Base-by-base conservation (phyloP, 1,139 yeast species). In the Candida tropicalis region DNA sequence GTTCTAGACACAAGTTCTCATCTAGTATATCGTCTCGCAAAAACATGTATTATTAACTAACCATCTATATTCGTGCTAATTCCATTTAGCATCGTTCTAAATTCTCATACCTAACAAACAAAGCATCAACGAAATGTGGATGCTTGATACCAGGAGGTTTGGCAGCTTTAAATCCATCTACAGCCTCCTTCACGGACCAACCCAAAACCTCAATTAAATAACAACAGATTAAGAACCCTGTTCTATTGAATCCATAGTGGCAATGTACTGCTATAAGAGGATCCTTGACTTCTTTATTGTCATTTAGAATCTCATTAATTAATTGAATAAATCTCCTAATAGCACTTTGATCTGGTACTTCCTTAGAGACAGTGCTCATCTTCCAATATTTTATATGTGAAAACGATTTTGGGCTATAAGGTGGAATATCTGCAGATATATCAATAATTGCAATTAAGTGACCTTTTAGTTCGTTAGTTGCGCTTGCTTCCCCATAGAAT, bases 231-330 rank as follows among this genome's bases (percentile, higher is more conserved):
- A 86, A 72, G 55, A 81, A 86, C 1, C 95, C 95, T 0, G 95
- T 86, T 43, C 95, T 67, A 59, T 86, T 86, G 61, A 84, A 87
- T 3, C 95, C 95, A 58, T 86, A 86, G 58, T 86, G 95, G 58
- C 95, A 86, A 61, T 86, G 95, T 4, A 86, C 85, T 0, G 79
- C 90, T 4, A 85, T 66, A 26, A 72, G 63, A 7, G 79, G 79
- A 25, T 52, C 38, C 11, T 55, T 50, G 35, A 53, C 49, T n/a
- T 39, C 20, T 4, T 9, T 12, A 47, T 58, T 38, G 9, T 56
- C 51, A 5, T 55, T 49, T n/a, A 78, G 54, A 17, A 82, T 73
- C 38, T 70, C 67, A 52, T 81, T 82, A 7, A 82, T 74, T 39
- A 83, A 65, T 38, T 67, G 73, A 34, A 81, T 70, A 52, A 84